Evolutionary conservation across 176 grass and related monocot species (phyloP).

Genomic region (Sorghum bicolor): DNA sequence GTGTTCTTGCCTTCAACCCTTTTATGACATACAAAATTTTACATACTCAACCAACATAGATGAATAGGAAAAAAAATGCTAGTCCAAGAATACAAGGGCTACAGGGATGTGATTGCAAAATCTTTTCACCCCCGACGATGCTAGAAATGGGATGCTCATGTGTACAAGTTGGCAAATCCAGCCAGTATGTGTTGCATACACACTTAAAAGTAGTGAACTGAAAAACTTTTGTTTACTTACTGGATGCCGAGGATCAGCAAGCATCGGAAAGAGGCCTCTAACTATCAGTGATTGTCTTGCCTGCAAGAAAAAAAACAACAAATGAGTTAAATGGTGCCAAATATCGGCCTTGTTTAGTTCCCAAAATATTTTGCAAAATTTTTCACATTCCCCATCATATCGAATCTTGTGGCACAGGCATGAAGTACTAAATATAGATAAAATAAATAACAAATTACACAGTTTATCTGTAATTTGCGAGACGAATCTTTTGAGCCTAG

Average conservation of each 20-base stretch:
- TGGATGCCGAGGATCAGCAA: constrained; percentile 93
- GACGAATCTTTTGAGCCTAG: too few relatives aligned
- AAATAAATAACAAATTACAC: too few relatives aligned
- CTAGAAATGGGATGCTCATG: background rate
- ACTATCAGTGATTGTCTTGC: constrained; percentile 97
- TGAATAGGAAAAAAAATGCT: background rate
- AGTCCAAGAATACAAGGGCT: too few relatives aligned
- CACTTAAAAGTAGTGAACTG: background rate
- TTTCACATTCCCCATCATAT: too few relatives aligned
- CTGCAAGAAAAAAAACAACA: constrained; percentile 44
- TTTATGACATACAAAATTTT: background rate
- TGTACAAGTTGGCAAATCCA: background rate
- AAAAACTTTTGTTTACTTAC: constrained; percentile 48
- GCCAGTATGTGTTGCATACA: background rate
- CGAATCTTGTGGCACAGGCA: too few relatives aligned
- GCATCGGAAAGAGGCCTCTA: constrained; percentile 95
- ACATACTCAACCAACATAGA: background rate
- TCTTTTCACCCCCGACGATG: background rate
- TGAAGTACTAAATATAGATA: too few relatives aligned
- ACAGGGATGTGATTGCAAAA: background rate
- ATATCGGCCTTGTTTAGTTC: too few relatives aligned
- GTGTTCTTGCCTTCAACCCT: background rate
- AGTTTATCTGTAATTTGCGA: too few relatives aligned
- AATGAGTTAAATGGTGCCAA: constrained; percentile 16
- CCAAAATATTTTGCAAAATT: too few relatives aligned